A percentile compares a stretch with the other conserved stretches of the same genome.
Conservation (phyloP, 331 rosid genomes). For the Saraca asoca region DNA sequence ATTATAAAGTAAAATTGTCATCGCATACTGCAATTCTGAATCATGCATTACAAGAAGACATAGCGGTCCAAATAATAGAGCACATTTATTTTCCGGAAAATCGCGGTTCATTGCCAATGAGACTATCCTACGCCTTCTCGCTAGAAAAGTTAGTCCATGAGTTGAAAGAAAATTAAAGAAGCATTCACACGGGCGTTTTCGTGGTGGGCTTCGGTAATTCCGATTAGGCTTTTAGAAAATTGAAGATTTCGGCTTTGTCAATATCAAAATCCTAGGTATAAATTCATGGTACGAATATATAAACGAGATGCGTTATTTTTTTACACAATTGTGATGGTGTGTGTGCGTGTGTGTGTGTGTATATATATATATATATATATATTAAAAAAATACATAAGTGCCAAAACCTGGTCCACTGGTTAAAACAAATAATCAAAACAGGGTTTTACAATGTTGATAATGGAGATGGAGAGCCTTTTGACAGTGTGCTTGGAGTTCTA, state of each 20-base stretch:
- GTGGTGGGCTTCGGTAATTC: constrained; percentile 71
- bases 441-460: constrained; percentile 79
- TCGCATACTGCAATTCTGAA: too few relatives aligned
- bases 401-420: too few relatives aligned
- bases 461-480: constrained; percentile 82
- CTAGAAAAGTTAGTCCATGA: constrained; percentile 37
- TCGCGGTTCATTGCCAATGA: constrained; percentile 71
- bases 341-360: too few relatives aligned
- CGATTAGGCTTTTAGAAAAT: constrained; percentile 59
- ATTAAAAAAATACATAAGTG: too few relatives aligned
- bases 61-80: constrained; percentile 53
- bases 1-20: too few relatives aligned
- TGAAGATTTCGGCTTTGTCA: constrained; percentile 47
- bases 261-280: constrained; percentile 66
- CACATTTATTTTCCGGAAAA: constrained; percentile 63
- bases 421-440: too few relatives aligned
- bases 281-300: too few relatives aligned
- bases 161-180: constrained; percentile 48
- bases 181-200: constrained; percentile 53
- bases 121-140: constrained; percentile 64
- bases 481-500: constrained; percentile 76
- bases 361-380: too few relatives aligned
- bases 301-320: too few relatives aligned
- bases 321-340: too few relatives aligned
- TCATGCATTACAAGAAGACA: constrained; percentile 54